Conservation (phyloP, 345 rosid genomes). For the Schrenkiella parvula region DNA sequence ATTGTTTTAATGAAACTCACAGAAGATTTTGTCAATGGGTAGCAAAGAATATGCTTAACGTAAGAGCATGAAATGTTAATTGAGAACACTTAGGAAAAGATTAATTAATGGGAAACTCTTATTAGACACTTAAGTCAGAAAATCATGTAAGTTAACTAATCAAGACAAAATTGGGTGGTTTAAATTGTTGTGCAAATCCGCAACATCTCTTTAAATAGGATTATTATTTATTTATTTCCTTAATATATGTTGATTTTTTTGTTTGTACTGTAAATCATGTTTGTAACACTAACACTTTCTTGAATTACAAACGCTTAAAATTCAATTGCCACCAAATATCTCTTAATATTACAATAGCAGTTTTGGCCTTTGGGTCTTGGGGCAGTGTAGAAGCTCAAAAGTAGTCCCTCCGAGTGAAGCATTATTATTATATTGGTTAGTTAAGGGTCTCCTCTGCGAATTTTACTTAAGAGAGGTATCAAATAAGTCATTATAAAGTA, state of each 20-base stretch:
- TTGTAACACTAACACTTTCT: no score
- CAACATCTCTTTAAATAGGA: no score
- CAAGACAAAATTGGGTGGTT: no score
- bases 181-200: no score
- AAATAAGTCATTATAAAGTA: background rate
- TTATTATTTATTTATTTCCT: no score
- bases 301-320: background rate
- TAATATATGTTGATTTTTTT: no score
- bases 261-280: no score
- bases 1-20: background rate
- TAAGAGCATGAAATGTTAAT: background rate
- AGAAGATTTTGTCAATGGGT: background rate
- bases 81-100: background rate
- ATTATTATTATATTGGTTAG: background rate
- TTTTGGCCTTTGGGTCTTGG: no score
- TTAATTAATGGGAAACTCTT: no score
- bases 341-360: no score
- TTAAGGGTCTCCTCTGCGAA: background rate
- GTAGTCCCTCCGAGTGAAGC: background rate
- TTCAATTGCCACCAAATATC: background rate
- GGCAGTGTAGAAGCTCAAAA: background rate
- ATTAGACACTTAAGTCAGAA: background rate
- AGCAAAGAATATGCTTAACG: background rate
- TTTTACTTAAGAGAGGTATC: background rate
- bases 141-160: no score